Evolutionary conservation across 2,329 filamentous ascomycete species (phyloP), one percentile per base, ranked within the genome.

Genomic region (Alternaria angustiovoidea): DNA sequence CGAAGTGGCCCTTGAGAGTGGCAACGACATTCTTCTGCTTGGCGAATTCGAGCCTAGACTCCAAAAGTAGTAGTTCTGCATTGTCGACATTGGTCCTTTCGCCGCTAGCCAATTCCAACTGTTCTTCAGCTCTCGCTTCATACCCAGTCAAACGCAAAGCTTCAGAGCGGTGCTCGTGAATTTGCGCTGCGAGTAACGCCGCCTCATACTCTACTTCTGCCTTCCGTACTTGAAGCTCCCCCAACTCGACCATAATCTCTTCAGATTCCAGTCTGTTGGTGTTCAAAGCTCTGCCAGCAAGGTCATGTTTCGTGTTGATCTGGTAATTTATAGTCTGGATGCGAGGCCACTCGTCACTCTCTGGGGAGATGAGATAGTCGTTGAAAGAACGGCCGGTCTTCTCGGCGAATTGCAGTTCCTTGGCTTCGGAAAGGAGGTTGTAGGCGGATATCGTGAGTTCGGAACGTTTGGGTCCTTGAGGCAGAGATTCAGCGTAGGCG

Each of bases 381-480:
- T 51, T 18, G 20, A 68, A 72, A 1, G 65, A 44, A n/a, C 67
- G 49, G 42, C 69, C 68, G 1, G 69, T 71, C 26, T 51, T 61
- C n/a, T 66, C 62, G 7, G 46, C 43, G 46, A 72, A 71, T 26
- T 68, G 66, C 12, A 73, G 55, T 46, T 74, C 63, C 30, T 71
- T 73, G 30, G 72, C 72, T 54, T 75, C 72, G 32, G 73, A 68
- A 20, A 74, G 69, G 26, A 75, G 68, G 22, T 65, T 63, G 63
- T 72, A 75, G 6, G 71, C 71, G 12, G 71, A 72, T 22, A 73
- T 56, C 16, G 55, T 67, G 26, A 72, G 65, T 8, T 59, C 59
- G 6, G 57, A 57, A 52, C 70, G 71, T 48, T 69, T 58, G 20
- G 59, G 60, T 28, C 66, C 60, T 34, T 62, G 53, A 14, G 69